Conservation (phyloP, 108 stramenopile genomes). For the Chaetoceros tenuissimus region DNA sequence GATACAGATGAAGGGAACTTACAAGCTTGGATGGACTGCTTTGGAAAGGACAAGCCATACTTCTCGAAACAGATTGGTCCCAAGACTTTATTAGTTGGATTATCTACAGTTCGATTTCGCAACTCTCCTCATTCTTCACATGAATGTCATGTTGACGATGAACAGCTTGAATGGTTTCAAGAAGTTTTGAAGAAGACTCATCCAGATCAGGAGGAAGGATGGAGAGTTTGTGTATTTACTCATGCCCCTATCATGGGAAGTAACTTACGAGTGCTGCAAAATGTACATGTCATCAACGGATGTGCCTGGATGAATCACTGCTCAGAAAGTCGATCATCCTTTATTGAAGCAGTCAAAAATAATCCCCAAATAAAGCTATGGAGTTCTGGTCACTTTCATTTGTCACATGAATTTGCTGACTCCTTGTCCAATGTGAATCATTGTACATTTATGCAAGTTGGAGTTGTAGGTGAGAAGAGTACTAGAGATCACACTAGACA, state of each 20-base stretch:
- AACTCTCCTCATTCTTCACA: constrained; percentile 84
- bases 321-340: constrained; percentile 45
- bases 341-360: constrained; percentile 73
- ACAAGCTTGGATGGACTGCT: constrained; percentile 43
- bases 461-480: constrained; percentile 75
- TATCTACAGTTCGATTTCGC: constrained; percentile 78
- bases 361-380: constrained; percentile 83
- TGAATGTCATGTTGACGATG: constrained; percentile 85
- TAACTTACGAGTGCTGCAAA: constrained; percentile 85
- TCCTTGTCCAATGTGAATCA: constrained; percentile 34
- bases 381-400: constrained; percentile 94
- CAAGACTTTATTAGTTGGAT: constrained; percentile 85
- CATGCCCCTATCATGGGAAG: constrained; percentile 90
- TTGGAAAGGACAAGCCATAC: constrained; percentile 66
- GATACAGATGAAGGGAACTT: constrained; percentile 81
- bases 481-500: constrained; percentile 83
- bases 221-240: constrained; percentile 89
- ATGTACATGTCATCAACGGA: constrained; percentile 80
- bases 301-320: constrained; percentile 86
- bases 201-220: constrained; percentile 65
- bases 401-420: constrained; percentile 51
- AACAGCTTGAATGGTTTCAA: constrained; percentile 89
- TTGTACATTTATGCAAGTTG: constrained; percentile 78
- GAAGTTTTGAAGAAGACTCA: constrained; percentile 53
- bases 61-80: constrained; percentile 73